A percentile compares a stretch with the other conserved stretches of the same genome.
These are phyloP conservation scores for Citrus australasica DNA, from an alignment of 345 rosid species.

Conservation along the genomic window DNA sequence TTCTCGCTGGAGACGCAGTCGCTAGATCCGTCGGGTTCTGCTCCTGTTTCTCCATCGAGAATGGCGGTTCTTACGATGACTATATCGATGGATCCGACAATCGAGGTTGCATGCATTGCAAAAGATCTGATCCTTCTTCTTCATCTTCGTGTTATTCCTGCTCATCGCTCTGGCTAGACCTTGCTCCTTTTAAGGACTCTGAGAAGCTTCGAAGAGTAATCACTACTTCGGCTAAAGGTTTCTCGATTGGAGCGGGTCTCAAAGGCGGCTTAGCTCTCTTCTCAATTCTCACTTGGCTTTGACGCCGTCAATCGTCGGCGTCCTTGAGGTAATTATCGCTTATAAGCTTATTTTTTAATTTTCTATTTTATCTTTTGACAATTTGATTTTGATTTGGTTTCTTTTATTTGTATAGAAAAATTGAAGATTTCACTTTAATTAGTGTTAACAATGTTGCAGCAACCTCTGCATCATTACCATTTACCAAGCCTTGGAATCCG, in stretches of 20 bases:
- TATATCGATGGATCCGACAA: constrained; percentile 12
- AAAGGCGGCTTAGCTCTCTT: constrained; percentile 93
- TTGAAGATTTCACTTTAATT: constrained; percentile 29
- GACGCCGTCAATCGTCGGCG: constrained; percentile 48
- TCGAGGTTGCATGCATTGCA: constrained; percentile 35
- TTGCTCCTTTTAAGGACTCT: constrained; percentile 36
- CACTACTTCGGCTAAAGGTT: constrained; percentile 67
- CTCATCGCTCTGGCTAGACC: constrained; percentile 25
- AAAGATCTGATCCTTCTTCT: constrained; percentile 25
- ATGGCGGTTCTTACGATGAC: constrained; percentile 22
- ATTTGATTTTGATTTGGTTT: background rate
- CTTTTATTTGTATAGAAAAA: constrained; percentile 39
- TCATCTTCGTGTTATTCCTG: constrained; percentile 27
- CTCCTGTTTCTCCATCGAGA: constrained; percentile 19
- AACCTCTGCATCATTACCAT: no score
- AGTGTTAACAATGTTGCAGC: no score
- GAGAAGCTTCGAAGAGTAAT: constrained; percentile 66
- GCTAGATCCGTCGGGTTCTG: constrained; percentile 16
- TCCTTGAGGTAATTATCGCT: constrained; percentile 31
- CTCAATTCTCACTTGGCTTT: constrained; percentile 63
- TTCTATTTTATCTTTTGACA: constrained; percentile 5
- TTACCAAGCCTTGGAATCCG: no score
- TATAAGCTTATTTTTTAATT: background rate
- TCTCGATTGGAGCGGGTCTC: constrained; percentile 89
- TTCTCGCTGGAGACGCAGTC: background rate